phyloP scores from a whole-genome alignment of 2,329 filamentous ascomycete species.

The Sclerotinia glacialis region DNA sequence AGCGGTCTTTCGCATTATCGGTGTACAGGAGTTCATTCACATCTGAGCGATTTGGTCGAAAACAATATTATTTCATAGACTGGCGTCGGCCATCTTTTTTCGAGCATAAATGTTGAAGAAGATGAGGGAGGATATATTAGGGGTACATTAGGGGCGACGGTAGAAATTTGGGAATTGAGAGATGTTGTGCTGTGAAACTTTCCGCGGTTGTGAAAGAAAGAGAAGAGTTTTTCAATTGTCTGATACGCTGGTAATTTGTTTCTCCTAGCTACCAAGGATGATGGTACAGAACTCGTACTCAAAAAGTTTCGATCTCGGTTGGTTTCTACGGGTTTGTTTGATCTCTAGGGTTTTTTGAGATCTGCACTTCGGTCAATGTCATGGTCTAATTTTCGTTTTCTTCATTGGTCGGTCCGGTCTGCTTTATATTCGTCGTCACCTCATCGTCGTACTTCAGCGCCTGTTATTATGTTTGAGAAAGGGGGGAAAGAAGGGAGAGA shows the following conservation, averaged over 20 bases:
- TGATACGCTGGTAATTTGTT: conserved; percentile 29
- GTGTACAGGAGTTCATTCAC: conserved; percentile 39
- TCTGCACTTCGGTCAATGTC: conserved; percentile 30
- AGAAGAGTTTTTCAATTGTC: conserved; percentile 20
- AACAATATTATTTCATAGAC: conserved; percentile 38
- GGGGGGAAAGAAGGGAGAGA: conserved; percentile 14
- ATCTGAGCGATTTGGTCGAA: conserved; percentile 40
- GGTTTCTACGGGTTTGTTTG: conserved; percentile 24
- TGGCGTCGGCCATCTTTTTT: conserved; percentile 36
- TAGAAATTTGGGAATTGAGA: conserved; percentile 28
- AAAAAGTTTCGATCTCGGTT: conserved; percentile 30
- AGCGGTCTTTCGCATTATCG: conserved; percentile 37
- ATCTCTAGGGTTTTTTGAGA: conserved; percentile 21
- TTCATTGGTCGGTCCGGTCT: conserved; percentile 22
- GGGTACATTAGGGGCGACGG: conserved; percentile 21
- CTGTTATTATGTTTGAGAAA: conserved; percentile 23
- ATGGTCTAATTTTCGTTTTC: conserved; percentile 28
- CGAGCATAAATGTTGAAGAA: conserved; percentile 31
- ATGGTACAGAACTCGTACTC: conserved; percentile 24
- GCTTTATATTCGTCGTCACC: conserved; percentile 17
- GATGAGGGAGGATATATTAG: conserved; percentile 23
- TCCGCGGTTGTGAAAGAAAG: conserved; percentile 25
- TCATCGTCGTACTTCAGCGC: conserved; percentile 26
- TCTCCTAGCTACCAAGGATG: conserved; percentile 27
- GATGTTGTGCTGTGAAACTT: conserved; percentile 36